phyloP scores from a whole-genome alignment of 768 basidiomycete species.

The Coprinellus micaceus region DNA sequence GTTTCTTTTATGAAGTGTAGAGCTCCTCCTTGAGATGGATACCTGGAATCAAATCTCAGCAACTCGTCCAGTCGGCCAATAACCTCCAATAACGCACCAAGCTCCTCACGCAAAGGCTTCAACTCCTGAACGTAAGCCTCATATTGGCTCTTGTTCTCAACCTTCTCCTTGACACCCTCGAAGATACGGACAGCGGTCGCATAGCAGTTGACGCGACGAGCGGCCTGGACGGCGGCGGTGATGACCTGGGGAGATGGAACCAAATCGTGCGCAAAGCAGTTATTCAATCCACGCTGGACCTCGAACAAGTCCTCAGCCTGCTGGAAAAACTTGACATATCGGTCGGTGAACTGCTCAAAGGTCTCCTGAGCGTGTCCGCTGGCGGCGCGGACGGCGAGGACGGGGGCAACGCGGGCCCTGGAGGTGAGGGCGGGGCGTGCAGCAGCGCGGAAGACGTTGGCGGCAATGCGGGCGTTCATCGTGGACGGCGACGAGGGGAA shows the following conservation, averaged over 20 bases:
- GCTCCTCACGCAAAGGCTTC: conserved; percentile 82
- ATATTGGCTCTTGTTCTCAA: conserved; percentile 96
- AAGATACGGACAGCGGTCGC: conserved; percentile 95
- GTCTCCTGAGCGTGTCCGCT: conserved; percentile 80
- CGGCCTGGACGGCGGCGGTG: conserved; percentile 83
- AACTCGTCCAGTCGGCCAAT: neutral
- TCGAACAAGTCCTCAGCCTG: conserved; percentile 95
- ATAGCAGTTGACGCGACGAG: conserved; percentile 92
- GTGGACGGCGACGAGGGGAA: conserved; percentile 17
- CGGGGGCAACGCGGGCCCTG: conserved; percentile 36
- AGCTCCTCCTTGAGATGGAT: conserved; percentile 43
- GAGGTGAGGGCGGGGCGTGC: conserved; percentile 46
- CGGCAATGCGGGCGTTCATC: conserved; percentile 59
- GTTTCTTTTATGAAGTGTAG: conserved; percentile 29
- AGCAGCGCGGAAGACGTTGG: conserved; percentile 58
- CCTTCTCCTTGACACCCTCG: conserved; percentile 95
- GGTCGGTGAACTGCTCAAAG: conserved; percentile 90
- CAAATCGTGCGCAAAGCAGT: conserved; percentile 98
- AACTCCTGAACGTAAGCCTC: conserved; percentile 90
- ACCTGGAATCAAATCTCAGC: conserved; percentile 23
- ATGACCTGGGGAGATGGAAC: conserved; percentile 82
- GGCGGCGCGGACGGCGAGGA: conserved; percentile 41
- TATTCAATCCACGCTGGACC: conserved; percentile 97
- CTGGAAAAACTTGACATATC: conserved; percentile 93
- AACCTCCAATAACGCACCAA: conserved; percentile 54